Base-by-base conservation (phyloP, 1,284 basidiomycete genomes). In the Microbotryum silenes-acaulis region DNA sequence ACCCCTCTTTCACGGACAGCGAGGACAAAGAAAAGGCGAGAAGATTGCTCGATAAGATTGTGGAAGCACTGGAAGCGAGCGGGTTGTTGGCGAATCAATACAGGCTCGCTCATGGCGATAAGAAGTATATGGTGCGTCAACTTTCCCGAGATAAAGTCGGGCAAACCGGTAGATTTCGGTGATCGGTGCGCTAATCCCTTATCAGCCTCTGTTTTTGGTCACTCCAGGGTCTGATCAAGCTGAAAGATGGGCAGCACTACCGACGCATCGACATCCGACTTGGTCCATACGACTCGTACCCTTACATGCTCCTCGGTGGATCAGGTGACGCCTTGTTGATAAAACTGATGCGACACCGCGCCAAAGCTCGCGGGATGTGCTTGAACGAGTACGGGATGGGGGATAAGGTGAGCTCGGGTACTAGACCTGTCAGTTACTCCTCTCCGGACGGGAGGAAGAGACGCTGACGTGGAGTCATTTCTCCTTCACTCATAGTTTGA, bases 351-450 rank as follows among this genome's bases (percentile, higher is more conserved):
- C 48, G 62, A 4, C 52, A 56, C 25, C 59, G 54, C n/a, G 70
- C 62, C 6, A 70, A 65, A 14, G 18, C 54, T 21, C 42, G 20
- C 44, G 31, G 6, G 29, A 42, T 60, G 25, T 65, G 67, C 46
- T 27, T 72, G 29, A 70, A 69, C 29, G 71, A 72, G 50, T 67
- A 69, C 47, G 70, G 70, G 9, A 64, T 72, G 62, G 70, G 69
- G 8, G 54, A 66, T 3, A 59, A 57, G 55, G 56, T 60, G 23
- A 18, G 48, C 8, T 4, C 2, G 16, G 21, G 27, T 16, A 9
- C 4, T 9, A 4, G 18, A 50, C 10, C 48, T 50, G 55, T 61
- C 29, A 44, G 62, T 46, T 31, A 47, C 7, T 58, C 55, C 33
- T 51, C 55, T 21, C 57, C 59, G 18, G 31, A 52, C 37, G 52